phyloP scores from a whole-genome alignment of 768 basidiomycete species.

The Phaffia australis region DNA sequence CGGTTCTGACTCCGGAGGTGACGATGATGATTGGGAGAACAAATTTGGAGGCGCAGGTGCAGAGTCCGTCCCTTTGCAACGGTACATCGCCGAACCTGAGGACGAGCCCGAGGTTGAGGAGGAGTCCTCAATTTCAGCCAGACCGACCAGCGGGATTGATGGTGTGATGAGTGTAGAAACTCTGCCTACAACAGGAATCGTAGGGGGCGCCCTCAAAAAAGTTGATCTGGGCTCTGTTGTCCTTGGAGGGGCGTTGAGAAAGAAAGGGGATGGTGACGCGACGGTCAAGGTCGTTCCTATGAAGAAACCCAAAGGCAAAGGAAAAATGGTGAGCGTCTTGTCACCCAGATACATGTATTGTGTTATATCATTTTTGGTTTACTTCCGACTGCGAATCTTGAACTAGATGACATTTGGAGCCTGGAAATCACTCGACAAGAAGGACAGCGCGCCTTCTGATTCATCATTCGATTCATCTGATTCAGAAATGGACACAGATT shows the following conservation, averaged over 20 bases:
- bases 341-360: not conserved
- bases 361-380: not conserved
- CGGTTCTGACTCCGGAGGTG: not conserved
- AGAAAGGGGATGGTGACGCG: constrained; percentile 14
- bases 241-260: constrained; percentile 22
- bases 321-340: constrained; percentile 10
- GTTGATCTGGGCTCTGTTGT: constrained; percentile 18
- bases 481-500: constrained; percentile 50
- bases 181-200: constrained; percentile 19
- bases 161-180: constrained; percentile 6
- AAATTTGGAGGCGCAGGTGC: constrained; percentile 11
- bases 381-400: constrained; percentile 29
- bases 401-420: constrained; percentile 31
- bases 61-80: constrained; percentile 7
- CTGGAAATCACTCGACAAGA: constrained; percentile 34
- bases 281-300: constrained; percentile 10
- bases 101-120: constrained; percentile 19
- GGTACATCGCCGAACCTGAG: not conserved
- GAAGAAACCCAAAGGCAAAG: constrained; percentile 21
- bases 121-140: constrained; percentile 12
- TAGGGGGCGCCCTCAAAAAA: not conserved
- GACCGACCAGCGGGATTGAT: constrained; percentile 15
- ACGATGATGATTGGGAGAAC: constrained; percentile 25
- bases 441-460: constrained; percentile 33
- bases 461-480: constrained; percentile 69